These are phyloP conservation scores for Cyberlindnera nakhonratchasimensis DNA, from an alignment of 805 yeast genomes.

Conservation along the genomic window DNA sequence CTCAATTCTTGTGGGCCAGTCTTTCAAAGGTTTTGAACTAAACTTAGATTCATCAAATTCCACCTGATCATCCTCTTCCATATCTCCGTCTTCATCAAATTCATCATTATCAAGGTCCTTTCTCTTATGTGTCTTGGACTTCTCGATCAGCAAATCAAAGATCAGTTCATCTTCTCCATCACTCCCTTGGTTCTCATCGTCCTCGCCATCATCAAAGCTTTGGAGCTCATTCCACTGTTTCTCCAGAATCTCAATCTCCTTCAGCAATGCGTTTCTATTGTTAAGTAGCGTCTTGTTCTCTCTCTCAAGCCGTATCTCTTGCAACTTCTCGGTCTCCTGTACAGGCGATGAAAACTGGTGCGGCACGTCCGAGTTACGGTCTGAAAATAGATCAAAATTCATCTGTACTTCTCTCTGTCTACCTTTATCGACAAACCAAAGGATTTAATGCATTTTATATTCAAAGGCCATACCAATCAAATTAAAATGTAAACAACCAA, in stretches of 20 bases:
- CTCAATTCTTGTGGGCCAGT: constrained; percentile 24
- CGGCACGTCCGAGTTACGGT: constrained; percentile 7
- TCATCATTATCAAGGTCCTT: background rate
- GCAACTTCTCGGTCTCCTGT: constrained; percentile 14
- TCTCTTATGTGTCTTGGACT: constrained; percentile 1
- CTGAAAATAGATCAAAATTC: constrained; percentile 19
- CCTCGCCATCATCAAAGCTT: constrained; percentile 12
- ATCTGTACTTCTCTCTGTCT: background rate
- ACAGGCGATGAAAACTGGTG: constrained; percentile 20
- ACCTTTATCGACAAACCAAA: background rate
- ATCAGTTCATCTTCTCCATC: constrained; percentile 14
- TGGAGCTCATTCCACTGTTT: constrained; percentile 21
- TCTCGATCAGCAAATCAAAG: constrained; percentile 11
- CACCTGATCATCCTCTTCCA: constrained; percentile 7
- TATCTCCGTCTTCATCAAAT: constrained; percentile 4
- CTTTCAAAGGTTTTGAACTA: constrained; percentile 20
- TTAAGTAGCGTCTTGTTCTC: constrained; percentile 13
- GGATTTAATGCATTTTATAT: background rate
- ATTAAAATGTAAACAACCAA: constrained; percentile 3
- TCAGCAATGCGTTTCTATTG: constrained; percentile 10
- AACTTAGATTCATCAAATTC: constrained; percentile 15
- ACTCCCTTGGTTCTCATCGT: constrained; percentile 1
- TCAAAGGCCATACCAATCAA: background rate
- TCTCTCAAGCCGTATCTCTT: constrained; percentile 15
- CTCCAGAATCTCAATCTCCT: constrained; percentile 22